A percentile compares a stretch with the other conserved stretches of the same genome.
Evolutionary conservation across 345 rosid genomes (phyloP).

Genomic region (Rhodamnia argentea): DNA sequence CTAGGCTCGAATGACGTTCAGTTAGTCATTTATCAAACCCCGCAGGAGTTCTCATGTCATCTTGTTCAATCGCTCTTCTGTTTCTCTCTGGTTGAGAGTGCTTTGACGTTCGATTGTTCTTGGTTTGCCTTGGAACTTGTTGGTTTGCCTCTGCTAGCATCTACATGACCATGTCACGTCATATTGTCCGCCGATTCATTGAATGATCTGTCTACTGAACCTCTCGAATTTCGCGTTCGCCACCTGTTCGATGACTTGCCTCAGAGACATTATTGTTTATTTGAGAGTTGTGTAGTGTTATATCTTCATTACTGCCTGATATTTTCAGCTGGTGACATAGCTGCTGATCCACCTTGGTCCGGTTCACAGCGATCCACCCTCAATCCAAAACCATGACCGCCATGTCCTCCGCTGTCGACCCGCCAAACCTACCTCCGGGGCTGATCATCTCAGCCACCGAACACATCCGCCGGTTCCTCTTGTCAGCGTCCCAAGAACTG

Average conservation of each 20-base stretch:
- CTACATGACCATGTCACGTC: background rate
- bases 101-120: background rate
- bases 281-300: background rate
- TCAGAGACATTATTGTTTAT: background rate
- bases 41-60: background rate
- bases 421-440: constrained; percentile 10
- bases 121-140: background rate
- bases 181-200: background rate
- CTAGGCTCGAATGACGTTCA: background rate
- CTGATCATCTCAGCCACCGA: constrained; percentile 24
- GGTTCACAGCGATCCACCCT: background rate
- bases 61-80: background rate
- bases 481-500: constrained; percentile 35
- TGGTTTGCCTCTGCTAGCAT: background rate
- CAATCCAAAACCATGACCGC: background rate
- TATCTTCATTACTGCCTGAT: background rate
- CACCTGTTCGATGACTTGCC: background rate
- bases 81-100: background rate
- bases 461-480: constrained; percentile 33
- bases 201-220: background rate
- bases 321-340: background rate
- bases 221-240: background rate
- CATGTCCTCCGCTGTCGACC: background rate
- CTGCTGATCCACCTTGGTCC: background rate
- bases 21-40: background rate